Evolutionary conservation across 1,284 basidiomycete species (phyloP).

Genomic region (Apiotrichum domesticum): DNA sequence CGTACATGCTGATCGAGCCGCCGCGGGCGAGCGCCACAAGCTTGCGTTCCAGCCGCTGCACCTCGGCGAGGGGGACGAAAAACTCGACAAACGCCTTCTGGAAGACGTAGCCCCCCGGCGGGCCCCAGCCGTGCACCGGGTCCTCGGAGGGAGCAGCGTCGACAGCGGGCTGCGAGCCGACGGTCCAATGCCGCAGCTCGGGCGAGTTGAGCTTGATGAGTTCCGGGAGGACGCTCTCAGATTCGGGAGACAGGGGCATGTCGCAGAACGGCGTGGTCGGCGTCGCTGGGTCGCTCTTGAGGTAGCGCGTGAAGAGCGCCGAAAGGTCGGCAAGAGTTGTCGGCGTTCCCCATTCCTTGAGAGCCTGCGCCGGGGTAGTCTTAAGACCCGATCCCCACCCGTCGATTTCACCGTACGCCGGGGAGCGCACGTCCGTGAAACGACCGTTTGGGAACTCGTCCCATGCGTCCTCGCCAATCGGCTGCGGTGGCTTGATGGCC

Average conservation of each 20-base stretch:
- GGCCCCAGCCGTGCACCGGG: slow-evolving; percentile 84
- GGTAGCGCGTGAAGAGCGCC: slow-evolving; percentile 69
- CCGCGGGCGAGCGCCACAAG: slow-evolving; percentile 21
- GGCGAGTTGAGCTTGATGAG: slow-evolving; percentile 66
- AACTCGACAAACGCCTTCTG: slow-evolving; percentile 99
- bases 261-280: slow-evolving; percentile 83
- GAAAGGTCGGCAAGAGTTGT: slow-evolving; percentile 66
- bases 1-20: slow-evolving; percentile 70
- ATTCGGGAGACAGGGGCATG: slow-evolving; percentile 76
- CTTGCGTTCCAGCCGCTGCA: slow-evolving; percentile 58
- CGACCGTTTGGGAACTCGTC: slow-evolving; percentile 99
- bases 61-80: slow-evolving; percentile 64
- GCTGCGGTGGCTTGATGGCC: not conserved
- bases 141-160: slow-evolving; percentile 72
- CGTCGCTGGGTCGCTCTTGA: slow-evolving; percentile 58
- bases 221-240: slow-evolving; percentile 69
- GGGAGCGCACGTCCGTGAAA: slow-evolving; percentile 92
- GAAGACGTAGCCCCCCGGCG: slow-evolving; percentile 83
- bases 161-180: slow-evolving; percentile 92
- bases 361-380: slow-evolving; percentile 56
- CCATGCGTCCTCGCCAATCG: slow-evolving; percentile 55
- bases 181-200: slow-evolving; percentile 79
- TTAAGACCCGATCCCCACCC: slow-evolving; percentile 65
- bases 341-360: slow-evolving; percentile 77
- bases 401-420: slow-evolving; percentile 95